A percentile compares a stretch with the other conserved stretches of the same genome.
These are phyloP conservation scores for Emmonsiellopsis sp. DNA, from an alignment of 2,329 filamentous ascomycete species.

Conservation along the genomic window DNA sequence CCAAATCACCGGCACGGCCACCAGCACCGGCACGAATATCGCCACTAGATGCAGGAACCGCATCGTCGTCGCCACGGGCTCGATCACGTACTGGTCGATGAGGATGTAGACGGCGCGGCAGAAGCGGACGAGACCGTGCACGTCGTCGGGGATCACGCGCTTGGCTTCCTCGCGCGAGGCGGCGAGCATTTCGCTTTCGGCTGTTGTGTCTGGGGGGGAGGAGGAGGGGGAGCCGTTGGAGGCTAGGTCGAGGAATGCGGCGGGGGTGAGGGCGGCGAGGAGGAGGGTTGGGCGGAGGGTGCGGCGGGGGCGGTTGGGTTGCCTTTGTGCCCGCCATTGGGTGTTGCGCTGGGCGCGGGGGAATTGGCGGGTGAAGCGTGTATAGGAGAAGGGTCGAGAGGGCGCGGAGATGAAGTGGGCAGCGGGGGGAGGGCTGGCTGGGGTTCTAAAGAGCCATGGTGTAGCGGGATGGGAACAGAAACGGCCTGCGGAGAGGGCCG, in stretches of 20 bases:
- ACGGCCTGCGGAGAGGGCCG: slow-evolving; percentile 40
- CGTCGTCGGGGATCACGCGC: slow-evolving; percentile 56
- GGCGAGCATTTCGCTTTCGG: slow-evolving; percentile 79
- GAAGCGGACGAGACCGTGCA: slow-evolving; percentile 50
- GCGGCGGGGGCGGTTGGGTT: slow-evolving; percentile 38
- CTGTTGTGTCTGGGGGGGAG: slow-evolving; percentile 47
- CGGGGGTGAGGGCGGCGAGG: slow-evolving; percentile 43
- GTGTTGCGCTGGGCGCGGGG: slow-evolving; percentile 16
- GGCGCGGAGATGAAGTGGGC: slow-evolving; percentile 8
- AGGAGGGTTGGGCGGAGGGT: slow-evolving; percentile 38
- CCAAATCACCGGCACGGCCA: slow-evolving; percentile 72
- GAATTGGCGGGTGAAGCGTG: slow-evolving; percentile 5
- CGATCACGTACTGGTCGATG: slow-evolving; percentile 52
- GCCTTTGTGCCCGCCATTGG: background rate
- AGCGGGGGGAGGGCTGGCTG: background rate
- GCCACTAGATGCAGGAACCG: slow-evolving; percentile 79
- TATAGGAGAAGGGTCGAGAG: background rate
- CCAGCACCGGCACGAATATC: slow-evolving; percentile 86
- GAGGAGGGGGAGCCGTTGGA: slow-evolving; percentile 40
- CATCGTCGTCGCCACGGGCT: slow-evolving; percentile 77
- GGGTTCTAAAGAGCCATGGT: slow-evolving; percentile 15
- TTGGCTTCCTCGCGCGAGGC: slow-evolving; percentile 68
- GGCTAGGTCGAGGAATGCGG: slow-evolving; percentile 50
- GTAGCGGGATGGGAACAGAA: slow-evolving; percentile 38
- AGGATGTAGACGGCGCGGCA: slow-evolving; percentile 55